Conservation (phyloP, 306 rosid species). For the Hippophae rhamnoides region DNA sequence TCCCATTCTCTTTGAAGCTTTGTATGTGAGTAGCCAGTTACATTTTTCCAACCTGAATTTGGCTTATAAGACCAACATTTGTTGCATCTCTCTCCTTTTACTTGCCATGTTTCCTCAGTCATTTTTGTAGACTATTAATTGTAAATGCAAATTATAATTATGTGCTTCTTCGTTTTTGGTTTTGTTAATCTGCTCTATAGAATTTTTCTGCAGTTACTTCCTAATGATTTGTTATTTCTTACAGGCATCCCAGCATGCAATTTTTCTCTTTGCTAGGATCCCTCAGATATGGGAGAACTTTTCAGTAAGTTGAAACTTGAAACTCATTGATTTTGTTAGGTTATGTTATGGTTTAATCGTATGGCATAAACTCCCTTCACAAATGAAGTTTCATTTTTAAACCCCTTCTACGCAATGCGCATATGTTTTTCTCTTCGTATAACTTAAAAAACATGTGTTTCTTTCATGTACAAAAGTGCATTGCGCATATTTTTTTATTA, state of each 20-base stretch:
- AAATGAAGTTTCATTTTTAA: no score
- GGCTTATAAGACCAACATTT: conserved; percentile 7
- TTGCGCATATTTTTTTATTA: no score
- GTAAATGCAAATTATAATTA: neutral
- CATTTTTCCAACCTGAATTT: conserved; percentile 4
- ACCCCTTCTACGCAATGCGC: no score
- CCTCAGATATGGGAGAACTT: conserved; percentile 95
- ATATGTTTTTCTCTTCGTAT: no score
- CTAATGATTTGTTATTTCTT: conserved; percentile 31
- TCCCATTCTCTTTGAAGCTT: conserved; percentile 84
- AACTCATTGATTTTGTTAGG: conserved; percentile 14
- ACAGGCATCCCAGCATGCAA: conserved; percentile 90
- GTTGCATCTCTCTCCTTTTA: neutral
- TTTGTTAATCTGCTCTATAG: conserved; percentile 6
- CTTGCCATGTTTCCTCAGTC: conserved; percentile 1
- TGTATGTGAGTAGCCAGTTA: conserved; percentile 63
- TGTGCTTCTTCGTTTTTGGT: conserved; percentile 1
- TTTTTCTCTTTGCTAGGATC: conserved; percentile 84
- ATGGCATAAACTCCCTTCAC: no score
- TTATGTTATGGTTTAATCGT: neutral
- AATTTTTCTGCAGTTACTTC: conserved; percentile 10
- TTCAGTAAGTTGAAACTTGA: conserved; percentile 55
- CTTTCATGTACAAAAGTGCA: no score
- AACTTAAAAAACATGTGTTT: no score
- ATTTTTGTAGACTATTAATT: neutral